phyloP scores from a whole-genome alignment of 305 asterid genomes.

The Solanum chacoense region DNA sequence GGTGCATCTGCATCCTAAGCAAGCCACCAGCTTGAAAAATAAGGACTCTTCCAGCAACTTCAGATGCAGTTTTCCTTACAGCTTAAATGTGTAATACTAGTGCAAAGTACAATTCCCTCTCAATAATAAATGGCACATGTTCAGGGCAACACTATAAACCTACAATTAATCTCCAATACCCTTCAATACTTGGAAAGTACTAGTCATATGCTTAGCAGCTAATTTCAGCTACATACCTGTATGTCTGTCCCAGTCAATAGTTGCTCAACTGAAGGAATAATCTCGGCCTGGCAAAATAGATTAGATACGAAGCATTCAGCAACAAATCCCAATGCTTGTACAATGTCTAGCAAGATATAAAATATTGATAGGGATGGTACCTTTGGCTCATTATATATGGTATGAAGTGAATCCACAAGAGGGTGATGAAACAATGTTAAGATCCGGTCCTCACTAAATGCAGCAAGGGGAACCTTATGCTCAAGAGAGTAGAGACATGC shows the following conservation, averaged over 20 bases:
- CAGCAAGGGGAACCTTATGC: constrained; percentile 75
- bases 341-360: neutral
- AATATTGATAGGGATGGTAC: constrained; percentile 25
- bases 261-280: constrained; percentile 77
- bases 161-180: neutral
- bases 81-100: neutral
- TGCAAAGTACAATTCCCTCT: neutral
- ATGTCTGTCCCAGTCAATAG: constrained; percentile 54
- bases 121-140: neutral
- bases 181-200: neutral
- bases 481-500: constrained; percentile 72
- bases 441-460: constrained; percentile 77
- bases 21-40: neutral
- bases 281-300: constrained; percentile 65
- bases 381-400: constrained; percentile 89
- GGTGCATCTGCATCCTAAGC: neutral
- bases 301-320: constrained; percentile 14
- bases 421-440: constrained; percentile 86
- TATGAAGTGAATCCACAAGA: constrained; percentile 79
- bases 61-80: neutral
- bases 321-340: neutral
- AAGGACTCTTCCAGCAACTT: neutral
- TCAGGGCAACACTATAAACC: neutral
- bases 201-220: neutral
- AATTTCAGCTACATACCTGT: constrained; percentile 47